Evolutionary conservation across 2,329 filamentous ascomycete genomes (phyloP).

Genomic region (Blumeria hordei): DNA sequence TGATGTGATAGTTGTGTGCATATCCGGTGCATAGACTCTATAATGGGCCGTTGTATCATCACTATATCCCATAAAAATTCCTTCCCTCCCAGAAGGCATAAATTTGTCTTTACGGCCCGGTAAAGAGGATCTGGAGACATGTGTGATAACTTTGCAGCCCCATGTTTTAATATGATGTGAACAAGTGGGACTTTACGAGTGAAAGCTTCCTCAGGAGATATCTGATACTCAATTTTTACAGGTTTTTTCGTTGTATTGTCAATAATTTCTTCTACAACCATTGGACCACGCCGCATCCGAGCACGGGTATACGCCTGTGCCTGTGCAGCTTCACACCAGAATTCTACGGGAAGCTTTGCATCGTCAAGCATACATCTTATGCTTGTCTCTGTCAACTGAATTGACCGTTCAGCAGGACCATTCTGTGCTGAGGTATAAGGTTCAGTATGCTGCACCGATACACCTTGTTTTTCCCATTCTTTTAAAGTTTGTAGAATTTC

Average conservation of each 20-base stretch:
- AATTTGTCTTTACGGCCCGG: background rate
- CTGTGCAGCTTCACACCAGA: background rate
- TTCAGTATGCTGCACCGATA: background rate
- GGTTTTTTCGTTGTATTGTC: background rate
- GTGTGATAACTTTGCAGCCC: background rate
- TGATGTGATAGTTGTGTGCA: background rate
- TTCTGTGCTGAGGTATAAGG: background rate
- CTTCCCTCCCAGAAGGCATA: constrained; percentile 1
- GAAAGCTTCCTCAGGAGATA: background rate
- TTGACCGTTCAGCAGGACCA: background rate
- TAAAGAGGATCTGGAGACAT: background rate
- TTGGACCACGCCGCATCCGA: background rate
- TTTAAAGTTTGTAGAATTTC: background rate
- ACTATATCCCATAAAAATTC: constrained; percentile 1
- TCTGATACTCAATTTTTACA: background rate
- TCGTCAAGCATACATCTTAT: constrained; percentile 1
- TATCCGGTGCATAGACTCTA: background rate
- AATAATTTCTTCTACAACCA: background rate
- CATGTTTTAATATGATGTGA: background rate
- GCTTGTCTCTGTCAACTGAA: background rate
- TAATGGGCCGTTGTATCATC: background rate
- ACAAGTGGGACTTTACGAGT: background rate
- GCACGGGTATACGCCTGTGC: background rate
- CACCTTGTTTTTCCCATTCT: constrained; percentile 1
- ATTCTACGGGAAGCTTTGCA: constrained; percentile 1